A percentile compares a stretch with the other conserved stretches of the same genome.
These are phyloP conservation scores for Alternaria hordeiaustralica DNA, from an alignment of 2,329 filamentous ascomycete genomes.

Conservation along the genomic window DNA sequence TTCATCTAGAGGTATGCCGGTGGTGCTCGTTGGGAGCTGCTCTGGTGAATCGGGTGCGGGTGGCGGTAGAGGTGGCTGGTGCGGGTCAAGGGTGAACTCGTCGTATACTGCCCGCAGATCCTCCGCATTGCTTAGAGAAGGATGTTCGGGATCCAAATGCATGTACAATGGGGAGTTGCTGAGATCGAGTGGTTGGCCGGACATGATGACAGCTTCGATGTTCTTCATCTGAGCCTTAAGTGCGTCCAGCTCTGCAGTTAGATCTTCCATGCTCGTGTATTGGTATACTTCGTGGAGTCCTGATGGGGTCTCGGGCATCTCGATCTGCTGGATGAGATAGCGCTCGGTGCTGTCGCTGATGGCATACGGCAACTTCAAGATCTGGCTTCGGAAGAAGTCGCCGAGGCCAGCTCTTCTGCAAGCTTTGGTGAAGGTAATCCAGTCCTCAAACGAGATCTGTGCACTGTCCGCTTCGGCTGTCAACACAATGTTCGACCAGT, in stretches of 20 bases:
- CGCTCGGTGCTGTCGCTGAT: constrained; percentile 20
- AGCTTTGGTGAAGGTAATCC: constrained; percentile 43
- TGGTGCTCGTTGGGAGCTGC: constrained; percentile 32
- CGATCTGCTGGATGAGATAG: constrained; percentile 12
- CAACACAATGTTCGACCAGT: constrained; percentile 38
- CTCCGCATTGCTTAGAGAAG: constrained; percentile 28
- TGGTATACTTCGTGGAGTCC: not conserved
- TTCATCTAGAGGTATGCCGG: constrained; percentile 52
- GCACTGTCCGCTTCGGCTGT: constrained; percentile 28
- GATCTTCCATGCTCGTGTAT: constrained; percentile 22
- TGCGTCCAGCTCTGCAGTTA: constrained; percentile 24
- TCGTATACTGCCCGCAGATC: constrained; percentile 52
- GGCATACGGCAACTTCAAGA: constrained; percentile 32
- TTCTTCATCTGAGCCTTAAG: constrained; percentile 36
- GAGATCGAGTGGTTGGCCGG: constrained; percentile 45
- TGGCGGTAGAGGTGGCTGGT: constrained; percentile 33
- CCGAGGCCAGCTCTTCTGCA: constrained; percentile 29
- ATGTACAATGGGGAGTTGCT: constrained; percentile 45
- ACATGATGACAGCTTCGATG: constrained; percentile 41
- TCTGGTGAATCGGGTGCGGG: constrained; percentile 8
- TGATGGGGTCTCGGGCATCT: constrained; percentile 3
- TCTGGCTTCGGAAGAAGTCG: constrained; percentile 36
- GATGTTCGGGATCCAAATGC: constrained; percentile 38
- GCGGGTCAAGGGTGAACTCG: constrained; percentile 51
- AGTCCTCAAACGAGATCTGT: constrained; percentile 36